Evolutionary conservation across 129 eudicot genomes (phyloP), one percentile per base, ranked within the genome.

Genomic region (Flaveria sonorensis): DNA sequence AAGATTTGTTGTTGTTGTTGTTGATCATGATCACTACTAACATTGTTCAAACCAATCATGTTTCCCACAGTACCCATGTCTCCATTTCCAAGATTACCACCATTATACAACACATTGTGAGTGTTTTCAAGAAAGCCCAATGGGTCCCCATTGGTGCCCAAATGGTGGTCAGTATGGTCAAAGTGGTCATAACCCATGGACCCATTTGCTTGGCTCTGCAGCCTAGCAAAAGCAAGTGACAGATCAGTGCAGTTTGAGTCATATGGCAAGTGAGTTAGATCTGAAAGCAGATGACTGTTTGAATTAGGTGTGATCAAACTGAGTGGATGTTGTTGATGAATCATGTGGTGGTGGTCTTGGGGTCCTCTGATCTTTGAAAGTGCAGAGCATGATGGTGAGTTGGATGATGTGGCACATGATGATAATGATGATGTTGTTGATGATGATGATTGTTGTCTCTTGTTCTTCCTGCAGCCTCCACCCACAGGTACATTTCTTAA

Each of bases 401-500:
- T 73, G 24, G 78, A 66, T 47, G 88, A 85, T 0, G 87, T 83
- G n/a, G 86, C 84, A 30, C 18, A 24, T 24, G 40, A 19, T 8
- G 63, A 20, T 52, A 19, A 52, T 52, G 59, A 18, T 0, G 83
- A 73, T 16, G 60, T 1, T 53, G 60, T 16, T 50, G 18, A 13
- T 50, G 59, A 52, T 52, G 83, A 79, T 3, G 85, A 81, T 2
- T 28, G 92, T 82, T 9, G 87, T 63, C 88, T 81, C 13, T 79
- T 84, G 87, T 86, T 89, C 69, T 77, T 89, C 87, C 93, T 77
- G 64, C 93, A 89, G 0, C 93, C 93, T 18, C 93, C 93, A 16
- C 93, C 93, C 0, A 89, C 93, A 3, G 93, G 93, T 62, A 89
- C 93, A 75, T 89, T 89, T 67, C 93, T 82, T 51, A 89, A 64